phyloP scores from a whole-genome alignment of 495 filamentous ascomycete species.

The Hypoxylon cercidicola region DNA sequence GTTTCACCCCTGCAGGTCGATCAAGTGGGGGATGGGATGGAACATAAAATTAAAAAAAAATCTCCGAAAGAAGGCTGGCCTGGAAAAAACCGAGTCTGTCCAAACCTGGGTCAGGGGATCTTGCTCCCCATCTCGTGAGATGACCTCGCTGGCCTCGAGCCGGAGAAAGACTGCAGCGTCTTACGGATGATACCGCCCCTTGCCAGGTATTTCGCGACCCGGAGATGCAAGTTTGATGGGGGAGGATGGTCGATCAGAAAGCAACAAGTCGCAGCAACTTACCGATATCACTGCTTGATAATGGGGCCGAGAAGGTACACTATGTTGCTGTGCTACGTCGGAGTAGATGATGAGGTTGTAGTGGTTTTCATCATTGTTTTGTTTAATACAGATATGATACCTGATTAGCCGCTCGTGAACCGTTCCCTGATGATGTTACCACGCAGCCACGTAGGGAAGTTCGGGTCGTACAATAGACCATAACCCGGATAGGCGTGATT shows the following conservation, averaged over 20 bases:
- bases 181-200: conserved; percentile 15
- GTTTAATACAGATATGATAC: neutral
- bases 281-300: conserved; percentile 11
- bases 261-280: conserved; percentile 4
- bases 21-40: conserved; percentile 35
- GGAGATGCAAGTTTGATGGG: conserved; percentile 14
- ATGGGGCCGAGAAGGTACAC: neutral
- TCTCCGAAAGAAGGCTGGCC: conserved; percentile 41
- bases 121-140: conserved; percentile 19
- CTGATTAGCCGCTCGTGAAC: neutral
- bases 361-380: no score
- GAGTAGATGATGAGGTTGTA: conserved; percentile 7
- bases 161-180: conserved; percentile 1
- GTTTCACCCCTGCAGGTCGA: conserved; percentile 23
- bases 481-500: conserved; percentile 20
- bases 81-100: conserved; percentile 12
- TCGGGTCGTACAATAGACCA: conserved; percentile 23
- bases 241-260: conserved; percentile 21
- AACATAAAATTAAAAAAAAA: conserved; percentile 44
- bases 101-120: conserved; percentile 16
- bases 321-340: conserved; percentile 10
- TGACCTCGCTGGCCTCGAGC: conserved; percentile 25
- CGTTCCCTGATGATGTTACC: conserved; percentile 9
- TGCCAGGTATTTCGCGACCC: conserved; percentile 10
- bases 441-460: conserved; percentile 10